Conservation (phyloP, 495 filamentous ascomycete genomes). For the Penicillium alfredii region DNA sequence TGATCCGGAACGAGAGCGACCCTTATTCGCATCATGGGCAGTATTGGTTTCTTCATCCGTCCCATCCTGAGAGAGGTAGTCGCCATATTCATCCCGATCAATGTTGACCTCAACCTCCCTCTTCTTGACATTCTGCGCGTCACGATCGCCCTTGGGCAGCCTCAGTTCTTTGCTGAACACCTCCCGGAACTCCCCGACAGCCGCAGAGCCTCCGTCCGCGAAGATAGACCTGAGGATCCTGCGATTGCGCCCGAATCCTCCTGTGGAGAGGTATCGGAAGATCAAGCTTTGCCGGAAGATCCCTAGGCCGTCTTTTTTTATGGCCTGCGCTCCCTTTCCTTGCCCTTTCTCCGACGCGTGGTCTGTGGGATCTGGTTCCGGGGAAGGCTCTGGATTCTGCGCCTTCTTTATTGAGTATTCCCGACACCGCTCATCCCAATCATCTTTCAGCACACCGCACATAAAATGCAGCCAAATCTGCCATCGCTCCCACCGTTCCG, state of each 20-base stretch:
- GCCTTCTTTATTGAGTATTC: slow-evolving; percentile 12
- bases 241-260: slow-evolving; percentile 36
- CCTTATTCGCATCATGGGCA: slow-evolving; percentile 5
- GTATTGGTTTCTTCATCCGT: slow-evolving; percentile 35
- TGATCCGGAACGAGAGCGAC: slow-evolving; percentile 17
- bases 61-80: slow-evolving; percentile 46
- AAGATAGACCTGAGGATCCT: slow-evolving; percentile 59
- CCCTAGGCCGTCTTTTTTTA: slow-evolving; percentile 22
- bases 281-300: slow-evolving; percentile 49
- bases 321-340: slow-evolving; percentile 2
- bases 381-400: neutral
- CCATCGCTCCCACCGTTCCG: slow-evolving; percentile 76
- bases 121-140: slow-evolving; percentile 29
- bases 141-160: slow-evolving; percentile 21
- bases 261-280: slow-evolving; percentile 44
- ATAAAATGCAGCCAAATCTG: slow-evolving; percentile 74
- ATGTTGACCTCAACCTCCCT: slow-evolving; percentile 49
- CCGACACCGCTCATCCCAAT: slow-evolving; percentile 57
- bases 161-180: slow-evolving; percentile 57
- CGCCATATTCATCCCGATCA: slow-evolving; percentile 51
- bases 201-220: slow-evolving; percentile 48
- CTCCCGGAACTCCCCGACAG: slow-evolving; percentile 50
- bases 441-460: slow-evolving; percentile 68
- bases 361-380: slow-evolving; percentile 1
- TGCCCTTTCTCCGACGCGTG: slow-evolving; percentile 12